A percentile compares a stretch with the other conserved stretches of the same genome.
phyloP scores from a whole-genome alignment of 2,329 filamentous ascomycete genomes.

The Arthrobotrys sphaeroides region DNA sequence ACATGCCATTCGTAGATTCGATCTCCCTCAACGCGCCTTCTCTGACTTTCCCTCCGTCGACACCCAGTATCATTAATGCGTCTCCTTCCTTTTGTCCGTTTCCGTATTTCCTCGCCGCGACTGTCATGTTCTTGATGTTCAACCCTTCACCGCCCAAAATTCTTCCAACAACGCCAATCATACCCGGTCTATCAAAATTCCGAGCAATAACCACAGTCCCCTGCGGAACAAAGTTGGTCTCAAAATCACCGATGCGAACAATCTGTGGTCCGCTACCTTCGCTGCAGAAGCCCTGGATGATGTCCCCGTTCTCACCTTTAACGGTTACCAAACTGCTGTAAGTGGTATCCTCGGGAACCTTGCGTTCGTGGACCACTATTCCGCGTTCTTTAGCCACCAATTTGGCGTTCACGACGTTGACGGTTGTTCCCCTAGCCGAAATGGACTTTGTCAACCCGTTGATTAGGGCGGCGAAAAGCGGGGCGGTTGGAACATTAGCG shows the following conservation, averaged over 20 bases:
- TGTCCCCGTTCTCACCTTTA: slow-evolving; percentile 65
- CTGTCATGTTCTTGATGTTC: slow-evolving; percentile 84
- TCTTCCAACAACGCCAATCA: slow-evolving; percentile 81
- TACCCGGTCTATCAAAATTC: slow-evolving; percentile 82
- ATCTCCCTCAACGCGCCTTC: slow-evolving; percentile 63
- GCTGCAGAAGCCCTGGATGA: slow-evolving; percentile 74
- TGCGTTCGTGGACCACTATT: slow-evolving; percentile 78
- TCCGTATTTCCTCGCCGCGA: slow-evolving; percentile 63
- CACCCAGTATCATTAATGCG: slow-evolving; percentile 82
- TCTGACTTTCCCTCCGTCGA: slow-evolving; percentile 72
- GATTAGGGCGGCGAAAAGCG: slow-evolving; percentile 79
- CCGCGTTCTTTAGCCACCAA: slow-evolving; percentile 80
- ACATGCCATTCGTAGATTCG: slow-evolving; percentile 56
- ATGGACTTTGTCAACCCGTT: slow-evolving; percentile 78
- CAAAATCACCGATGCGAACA: slow-evolving; percentile 76
- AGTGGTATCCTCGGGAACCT: slow-evolving; percentile 69
- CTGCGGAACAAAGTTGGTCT: slow-evolving; percentile 76
- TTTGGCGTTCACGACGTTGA: slow-evolving; percentile 84
- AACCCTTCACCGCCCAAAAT: slow-evolving; percentile 75
- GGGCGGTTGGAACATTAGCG: slow-evolving; percentile 76
- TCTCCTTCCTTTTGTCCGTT: slow-evolving; percentile 66
- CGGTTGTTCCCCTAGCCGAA: slow-evolving; percentile 73
- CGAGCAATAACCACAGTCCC: slow-evolving; percentile 80
- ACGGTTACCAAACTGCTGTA: slow-evolving; percentile 78
- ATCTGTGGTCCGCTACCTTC: slow-evolving; percentile 72